phyloP scores from a whole-genome alignment of 2,329 filamentous ascomycete genomes.

The Stemphylium beticola region DNA sequence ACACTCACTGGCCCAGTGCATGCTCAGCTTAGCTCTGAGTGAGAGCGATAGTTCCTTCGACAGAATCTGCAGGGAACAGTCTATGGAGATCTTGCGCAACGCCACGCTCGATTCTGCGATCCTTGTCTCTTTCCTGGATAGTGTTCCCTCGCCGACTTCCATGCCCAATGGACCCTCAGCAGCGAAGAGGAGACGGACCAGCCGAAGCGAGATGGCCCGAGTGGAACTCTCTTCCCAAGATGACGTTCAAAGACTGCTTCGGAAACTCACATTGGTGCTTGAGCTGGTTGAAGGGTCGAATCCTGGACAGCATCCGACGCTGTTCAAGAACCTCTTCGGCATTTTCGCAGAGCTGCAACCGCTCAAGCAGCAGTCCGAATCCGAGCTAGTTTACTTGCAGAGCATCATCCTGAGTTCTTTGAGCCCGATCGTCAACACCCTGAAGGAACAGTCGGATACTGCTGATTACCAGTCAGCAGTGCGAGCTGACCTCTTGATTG shows the following conservation, averaged over 20 bases:
- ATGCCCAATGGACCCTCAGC: conserved; percentile 74
- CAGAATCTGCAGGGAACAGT: conserved; percentile 58
- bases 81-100: conserved; percentile 73
- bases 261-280: conserved; percentile 82
- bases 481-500: conserved; percentile 87
- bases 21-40: conserved; percentile 67
- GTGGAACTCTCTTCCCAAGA: conserved; percentile 67
- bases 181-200: conserved; percentile 80
- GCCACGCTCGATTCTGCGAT: conserved; percentile 76
- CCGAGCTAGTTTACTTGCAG: conserved; percentile 89
- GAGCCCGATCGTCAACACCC: conserved; percentile 80
- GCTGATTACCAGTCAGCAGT: conserved; percentile 79
- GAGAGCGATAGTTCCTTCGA: conserved; percentile 39
- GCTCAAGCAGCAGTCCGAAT: conserved; percentile 79
- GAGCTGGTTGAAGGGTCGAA: conserved; percentile 85
- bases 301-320: conserved; percentile 74
- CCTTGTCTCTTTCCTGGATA: conserved; percentile 73
- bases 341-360: conserved; percentile 86
- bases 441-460: conserved; percentile 61
- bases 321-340: conserved; percentile 81
- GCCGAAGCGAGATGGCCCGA: conserved; percentile 71
- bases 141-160: conserved; percentile 74
- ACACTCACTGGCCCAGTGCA: conserved; percentile 64
- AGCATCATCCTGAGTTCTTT: conserved; percentile 83
- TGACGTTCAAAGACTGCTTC: conserved; percentile 71